Percentiles rank a stretch among this genome's conserved stretches.
phyloP scores from a whole-genome alignment of 1,139 yeast species.

The Debaryomycetaceae sp. region DNA sequence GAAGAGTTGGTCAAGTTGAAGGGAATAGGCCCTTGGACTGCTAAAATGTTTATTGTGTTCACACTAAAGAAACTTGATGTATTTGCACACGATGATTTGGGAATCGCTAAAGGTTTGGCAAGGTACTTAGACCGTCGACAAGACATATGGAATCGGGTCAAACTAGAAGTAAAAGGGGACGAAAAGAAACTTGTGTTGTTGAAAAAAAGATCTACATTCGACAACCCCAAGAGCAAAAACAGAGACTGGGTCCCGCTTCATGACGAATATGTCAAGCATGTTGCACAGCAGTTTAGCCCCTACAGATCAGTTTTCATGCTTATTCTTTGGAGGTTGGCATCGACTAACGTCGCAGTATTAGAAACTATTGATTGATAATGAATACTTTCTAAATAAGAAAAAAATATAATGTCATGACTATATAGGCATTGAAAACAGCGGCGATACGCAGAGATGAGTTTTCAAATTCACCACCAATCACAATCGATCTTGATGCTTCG shows the following conservation, averaged over 20 bases:
- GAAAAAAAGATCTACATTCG: conserved; percentile 36
- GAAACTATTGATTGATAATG: conserved; percentile 13
- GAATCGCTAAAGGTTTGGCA: conserved; percentile 78
- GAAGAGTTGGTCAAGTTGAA: conserved; percentile 57
- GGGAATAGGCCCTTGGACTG: conserved; percentile 91
- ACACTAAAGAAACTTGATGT: conserved; percentile 65
- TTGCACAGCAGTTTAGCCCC: conserved; percentile 63
- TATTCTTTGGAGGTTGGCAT: conserved; percentile 67
- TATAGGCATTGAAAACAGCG: neutral
- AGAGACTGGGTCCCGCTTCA: conserved; percentile 61
- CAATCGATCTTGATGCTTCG: conserved; percentile 17
- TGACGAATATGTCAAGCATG: conserved; percentile 53
- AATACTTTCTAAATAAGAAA: neutral
- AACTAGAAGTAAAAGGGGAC: conserved; percentile 25
- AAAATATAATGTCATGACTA: neutral
- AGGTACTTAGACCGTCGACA: conserved; percentile 59
- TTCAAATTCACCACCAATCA: conserved; percentile 28
- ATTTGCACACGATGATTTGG: conserved; percentile 78
- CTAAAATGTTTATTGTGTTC: conserved; percentile 80
- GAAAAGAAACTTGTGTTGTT: conserved; percentile 28
- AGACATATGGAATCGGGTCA: conserved; percentile 40
- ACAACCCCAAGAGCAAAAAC: conserved; percentile 33
- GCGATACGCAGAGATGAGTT: neutral
- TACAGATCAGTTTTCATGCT: conserved; percentile 68
- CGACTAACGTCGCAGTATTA: conserved; percentile 54